These are phyloP conservation scores for Cyathus striatus DNA, from an alignment of 768 basidiomycete genomes.

Conservation along the genomic window DNA sequence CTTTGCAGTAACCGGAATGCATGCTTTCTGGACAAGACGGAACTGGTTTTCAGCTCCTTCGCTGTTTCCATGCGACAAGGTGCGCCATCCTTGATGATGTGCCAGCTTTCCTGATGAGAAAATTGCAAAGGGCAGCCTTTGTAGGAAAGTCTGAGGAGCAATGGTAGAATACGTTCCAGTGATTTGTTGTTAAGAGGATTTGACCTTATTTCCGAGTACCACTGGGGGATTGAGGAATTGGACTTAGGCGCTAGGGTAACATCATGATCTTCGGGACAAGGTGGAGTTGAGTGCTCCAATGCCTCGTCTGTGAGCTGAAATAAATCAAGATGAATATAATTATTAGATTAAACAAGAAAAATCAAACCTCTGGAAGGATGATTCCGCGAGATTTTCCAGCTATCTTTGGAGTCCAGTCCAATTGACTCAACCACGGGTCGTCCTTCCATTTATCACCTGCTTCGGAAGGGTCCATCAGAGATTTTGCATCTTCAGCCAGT, in stretches of 20 bases:
- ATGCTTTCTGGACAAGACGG: slow-evolving; percentile 41
- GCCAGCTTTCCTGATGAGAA: slow-evolving; percentile 60
- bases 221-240: slow-evolving; percentile 53
- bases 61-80: slow-evolving; percentile 38
- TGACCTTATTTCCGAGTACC: slow-evolving; percentile 48
- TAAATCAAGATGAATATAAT: background rate
- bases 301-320: background rate
- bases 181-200: slow-evolving; percentile 35
- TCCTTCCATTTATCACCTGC: slow-evolving; percentile 50
- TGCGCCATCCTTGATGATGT: slow-evolving; percentile 35
- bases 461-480: slow-evolving; percentile 35
- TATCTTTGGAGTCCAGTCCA: slow-evolving; percentile 93
- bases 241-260: no score
- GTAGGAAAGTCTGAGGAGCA: slow-evolving; percentile 60
- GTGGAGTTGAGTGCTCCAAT: background rate
- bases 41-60: slow-evolving; percentile 34
- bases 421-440: slow-evolving; percentile 82
- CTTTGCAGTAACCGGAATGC: slow-evolving; percentile 38
- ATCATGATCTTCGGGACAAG: no score
- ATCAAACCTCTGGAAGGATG: slow-evolving; percentile 15
- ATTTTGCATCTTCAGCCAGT: slow-evolving; percentile 66
- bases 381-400: slow-evolving; percentile 67
- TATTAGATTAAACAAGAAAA: background rate
- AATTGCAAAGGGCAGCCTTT: slow-evolving; percentile 58
- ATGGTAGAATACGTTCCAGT: slow-evolving; percentile 56